Evolutionary conservation across 2,329 filamentous ascomycete genomes (phyloP).

Genomic region (Gnomoniopsis sp.): DNA sequence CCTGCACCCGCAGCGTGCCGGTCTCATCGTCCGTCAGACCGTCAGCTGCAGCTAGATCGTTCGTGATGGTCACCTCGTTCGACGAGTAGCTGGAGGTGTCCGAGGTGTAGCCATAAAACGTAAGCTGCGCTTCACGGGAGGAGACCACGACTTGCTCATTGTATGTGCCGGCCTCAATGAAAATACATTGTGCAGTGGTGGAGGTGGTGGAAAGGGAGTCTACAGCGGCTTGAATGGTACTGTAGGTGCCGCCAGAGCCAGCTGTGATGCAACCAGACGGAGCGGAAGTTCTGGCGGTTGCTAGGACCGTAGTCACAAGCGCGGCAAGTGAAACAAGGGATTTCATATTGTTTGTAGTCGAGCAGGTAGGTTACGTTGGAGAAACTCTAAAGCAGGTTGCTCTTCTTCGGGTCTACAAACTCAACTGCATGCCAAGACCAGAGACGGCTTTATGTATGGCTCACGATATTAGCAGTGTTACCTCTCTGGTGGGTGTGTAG

Average conservation of each 20-base stretch:
- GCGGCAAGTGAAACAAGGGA: slow-evolving; percentile 5
- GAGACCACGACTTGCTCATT: slow-evolving; percentile 56
- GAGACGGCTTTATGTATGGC: neutral
- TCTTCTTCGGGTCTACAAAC: neutral
- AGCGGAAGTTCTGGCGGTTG: slow-evolving; percentile 31
- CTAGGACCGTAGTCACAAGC: slow-evolving; percentile 21
- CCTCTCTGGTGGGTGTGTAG: too few relatives aligned
- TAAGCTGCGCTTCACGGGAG: slow-evolving; percentile 43
- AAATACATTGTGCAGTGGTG: slow-evolving; percentile 53
- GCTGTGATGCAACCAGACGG: slow-evolving; percentile 51
- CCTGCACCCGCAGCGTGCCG: slow-evolving; percentile 41
- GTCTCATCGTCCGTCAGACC: slow-evolving; percentile 51
- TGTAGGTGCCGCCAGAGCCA: slow-evolving; percentile 32
- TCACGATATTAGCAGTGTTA: neutral
- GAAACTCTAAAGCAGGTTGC: neutral
- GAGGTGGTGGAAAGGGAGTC: slow-evolving; percentile 52
- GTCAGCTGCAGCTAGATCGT: slow-evolving; percentile 41
- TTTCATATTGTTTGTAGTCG: slow-evolving; percentile 11
- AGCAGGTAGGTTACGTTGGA: neutral
- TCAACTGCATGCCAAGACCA: neutral
- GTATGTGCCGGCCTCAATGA: slow-evolving; percentile 60
- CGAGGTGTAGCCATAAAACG: slow-evolving; percentile 51
- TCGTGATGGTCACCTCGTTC: slow-evolving; percentile 56
- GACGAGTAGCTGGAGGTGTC: slow-evolving; percentile 47
- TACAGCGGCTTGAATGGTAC: slow-evolving; percentile 53